Conservation (phyloP, 352 stramenopile species). For the Phytophthora meadii region DNA sequence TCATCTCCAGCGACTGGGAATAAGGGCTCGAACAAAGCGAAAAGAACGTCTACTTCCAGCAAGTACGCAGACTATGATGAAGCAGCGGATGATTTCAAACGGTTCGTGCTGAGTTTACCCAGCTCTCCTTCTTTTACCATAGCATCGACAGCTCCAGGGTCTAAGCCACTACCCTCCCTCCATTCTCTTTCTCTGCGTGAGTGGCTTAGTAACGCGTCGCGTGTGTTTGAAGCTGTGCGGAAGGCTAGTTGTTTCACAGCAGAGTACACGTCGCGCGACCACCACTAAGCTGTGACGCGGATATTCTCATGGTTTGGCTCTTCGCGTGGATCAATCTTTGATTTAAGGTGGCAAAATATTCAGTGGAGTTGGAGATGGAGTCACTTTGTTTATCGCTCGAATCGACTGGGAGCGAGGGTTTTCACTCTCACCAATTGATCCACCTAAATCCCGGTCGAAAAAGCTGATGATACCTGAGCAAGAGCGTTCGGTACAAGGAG, state of each 20-base stretch:
- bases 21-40: conserved; percentile 9
- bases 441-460: conserved; percentile 18
- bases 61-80: conserved; percentile 45
- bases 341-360: conserved; percentile 2
- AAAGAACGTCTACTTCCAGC: conserved; percentile 2
- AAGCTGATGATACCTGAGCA: conserved; percentile 22
- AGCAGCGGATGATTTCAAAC: conserved; percentile 35
- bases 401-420: neutral
- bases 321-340: no score
- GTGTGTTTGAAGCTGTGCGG: conserved; percentile 73
- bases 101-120: conserved; percentile 39
- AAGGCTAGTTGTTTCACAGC: conserved; percentile 67
- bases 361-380: conserved; percentile 1
- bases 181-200: conserved; percentile 68
- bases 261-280: conserved; percentile 53
- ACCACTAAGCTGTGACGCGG: conserved; percentile 35
- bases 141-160: conserved; percentile 5
- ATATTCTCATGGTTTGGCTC: no score
- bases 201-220: conserved; percentile 75
- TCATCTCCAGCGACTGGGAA: conserved; percentile 14
- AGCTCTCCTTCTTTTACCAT: conserved; percentile 38
- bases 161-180: conserved; percentile 18
- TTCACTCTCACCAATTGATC: neutral
- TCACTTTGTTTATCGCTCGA: conserved; percentile 10
- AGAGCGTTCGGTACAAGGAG: conserved; percentile 15